These are phyloP conservation scores for Yamadazyma dendronema DNA, from an alignment of 1,139 yeast genomes.

Conservation along the genomic window DNA sequence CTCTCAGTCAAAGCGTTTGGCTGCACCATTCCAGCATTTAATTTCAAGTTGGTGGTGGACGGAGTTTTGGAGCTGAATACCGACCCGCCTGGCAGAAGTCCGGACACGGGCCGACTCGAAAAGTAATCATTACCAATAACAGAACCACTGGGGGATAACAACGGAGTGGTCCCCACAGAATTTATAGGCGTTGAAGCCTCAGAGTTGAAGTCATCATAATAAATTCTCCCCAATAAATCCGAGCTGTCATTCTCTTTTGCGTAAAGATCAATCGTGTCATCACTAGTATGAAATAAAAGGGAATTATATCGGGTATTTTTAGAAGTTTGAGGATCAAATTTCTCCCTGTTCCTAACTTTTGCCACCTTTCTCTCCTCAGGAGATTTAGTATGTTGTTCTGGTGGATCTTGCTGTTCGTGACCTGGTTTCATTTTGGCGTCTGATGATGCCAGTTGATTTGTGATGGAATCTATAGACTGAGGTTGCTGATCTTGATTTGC, in stretches of 20 bases:
- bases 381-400: slow-evolving; percentile 7
- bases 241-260: slow-evolving; percentile 38
- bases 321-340: slow-evolving; percentile 32
- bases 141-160: slow-evolving; percentile 16
- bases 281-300: slow-evolving; percentile 37
- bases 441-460: not conserved
- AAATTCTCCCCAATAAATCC: slow-evolving; percentile 43
- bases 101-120: slow-evolving; percentile 7
- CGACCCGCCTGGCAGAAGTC: slow-evolving; percentile 1
- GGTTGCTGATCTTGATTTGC: not conserved
- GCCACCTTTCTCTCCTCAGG: slow-evolving; percentile 14
- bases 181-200: slow-evolving; percentile 26
- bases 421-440: slow-evolving; percentile 6
- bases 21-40: not conserved
- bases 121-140: slow-evolving; percentile 15
- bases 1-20: not conserved
- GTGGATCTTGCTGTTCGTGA: not conserved
- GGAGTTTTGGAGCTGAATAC: slow-evolving; percentile 6
- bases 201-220: slow-evolving; percentile 45
- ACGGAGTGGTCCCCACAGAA: slow-evolving; percentile 21
- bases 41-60: slow-evolving; percentile 12
- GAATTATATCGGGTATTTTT: slow-evolving; percentile 42
- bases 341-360: slow-evolving; percentile 14
- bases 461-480: not conserved
- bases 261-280: slow-evolving; percentile 43